Evolutionary conservation across 2,329 filamentous ascomycete species (phyloP).

Genomic region (Aspergillus ibericus): DNA sequence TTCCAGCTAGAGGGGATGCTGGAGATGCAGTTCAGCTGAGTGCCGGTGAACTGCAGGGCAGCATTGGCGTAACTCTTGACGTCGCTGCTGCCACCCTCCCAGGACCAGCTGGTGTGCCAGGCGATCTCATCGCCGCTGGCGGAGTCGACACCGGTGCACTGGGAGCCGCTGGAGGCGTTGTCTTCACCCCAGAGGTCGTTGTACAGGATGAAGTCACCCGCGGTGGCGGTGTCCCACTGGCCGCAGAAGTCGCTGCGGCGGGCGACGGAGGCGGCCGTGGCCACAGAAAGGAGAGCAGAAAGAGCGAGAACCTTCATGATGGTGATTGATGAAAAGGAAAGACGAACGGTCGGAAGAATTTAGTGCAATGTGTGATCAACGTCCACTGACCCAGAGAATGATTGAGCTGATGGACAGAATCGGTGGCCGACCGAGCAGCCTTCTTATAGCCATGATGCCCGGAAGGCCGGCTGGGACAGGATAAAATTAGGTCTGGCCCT

Average conservation of each 20-base stretch:
- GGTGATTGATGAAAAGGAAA: slow-evolving; percentile 6
- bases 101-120: slow-evolving; percentile 49
- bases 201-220: slow-evolving; percentile 51
- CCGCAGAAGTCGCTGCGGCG: slow-evolving; percentile 42
- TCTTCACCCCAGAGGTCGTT: slow-evolving; percentile 54
- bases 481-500: background rate
- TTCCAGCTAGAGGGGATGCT: slow-evolving; percentile 48
- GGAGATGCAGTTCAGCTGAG: slow-evolving; percentile 35
- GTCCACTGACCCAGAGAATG: slow-evolving; percentile 3
- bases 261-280: slow-evolving; percentile 26
- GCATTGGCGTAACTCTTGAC: slow-evolving; percentile 53
- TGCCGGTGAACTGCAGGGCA: slow-evolving; percentile 39
- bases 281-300: slow-evolving; percentile 22
- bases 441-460: background rate
- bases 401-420: background rate
- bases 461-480: background rate
- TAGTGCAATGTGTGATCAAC: slow-evolving; percentile 8
- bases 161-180: slow-evolving; percentile 38
- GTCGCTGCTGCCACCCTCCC: slow-evolving; percentile 41
- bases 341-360: background rate
- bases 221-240: slow-evolving; percentile 39
- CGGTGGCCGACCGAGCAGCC: background rate
- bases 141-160: slow-evolving; percentile 46
- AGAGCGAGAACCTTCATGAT: slow-evolving; percentile 32
- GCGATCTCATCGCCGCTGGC: slow-evolving; percentile 37